Evolutionary conservation across 257 asterid species (phyloP).

Genomic region (Salvia hispanica): DNA sequence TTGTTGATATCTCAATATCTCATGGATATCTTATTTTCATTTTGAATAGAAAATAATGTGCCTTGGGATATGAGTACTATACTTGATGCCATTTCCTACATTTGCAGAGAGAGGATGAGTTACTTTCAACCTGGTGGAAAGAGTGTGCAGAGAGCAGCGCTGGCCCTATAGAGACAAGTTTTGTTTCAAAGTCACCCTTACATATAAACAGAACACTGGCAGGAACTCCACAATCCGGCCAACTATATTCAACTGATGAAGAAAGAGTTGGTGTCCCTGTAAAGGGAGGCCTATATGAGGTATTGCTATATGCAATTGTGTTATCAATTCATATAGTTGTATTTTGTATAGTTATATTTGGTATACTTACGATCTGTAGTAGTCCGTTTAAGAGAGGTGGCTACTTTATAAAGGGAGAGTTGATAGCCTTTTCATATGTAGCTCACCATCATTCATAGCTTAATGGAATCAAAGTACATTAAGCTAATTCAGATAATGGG

Average conservation of each 20-base stretch:
- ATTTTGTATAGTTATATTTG: conserved; percentile 47
- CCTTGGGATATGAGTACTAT: conserved; percentile 1
- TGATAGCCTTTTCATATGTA: not conserved
- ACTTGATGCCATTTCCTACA: conserved; percentile 18
- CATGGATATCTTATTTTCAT: conserved; percentile 20
- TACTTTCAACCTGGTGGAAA: conserved; percentile 93
- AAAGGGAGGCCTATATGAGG: conserved; percentile 97
- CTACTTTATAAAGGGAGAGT: conserved; percentile 17
- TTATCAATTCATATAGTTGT: not conserved
- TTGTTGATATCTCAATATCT: conserved; percentile 19
- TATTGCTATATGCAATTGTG: conserved; percentile 33
- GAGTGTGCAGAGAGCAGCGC: conserved; percentile 95
- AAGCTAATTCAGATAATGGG: not conserved
- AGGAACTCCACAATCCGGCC: conserved; percentile 39
- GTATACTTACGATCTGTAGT: conserved; percentile 35
- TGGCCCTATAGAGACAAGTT: conserved; percentile 68
- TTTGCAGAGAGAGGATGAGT: conserved; percentile 81
- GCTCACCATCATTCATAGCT: conserved; percentile 1
- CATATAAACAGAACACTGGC: conserved; percentile 33
- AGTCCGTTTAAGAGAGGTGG: conserved; percentile 4
- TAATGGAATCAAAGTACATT: conserved; percentile 9
- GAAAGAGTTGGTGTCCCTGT: conserved; percentile 99
- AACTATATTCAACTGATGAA: conserved; percentile 57
- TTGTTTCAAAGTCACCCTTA: conserved; percentile 33
- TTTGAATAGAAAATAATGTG: conserved; percentile 3